Base-by-base conservation (phyloP, 805 yeast genomes). In the Schizosaccharomyces lindneri region DNA sequence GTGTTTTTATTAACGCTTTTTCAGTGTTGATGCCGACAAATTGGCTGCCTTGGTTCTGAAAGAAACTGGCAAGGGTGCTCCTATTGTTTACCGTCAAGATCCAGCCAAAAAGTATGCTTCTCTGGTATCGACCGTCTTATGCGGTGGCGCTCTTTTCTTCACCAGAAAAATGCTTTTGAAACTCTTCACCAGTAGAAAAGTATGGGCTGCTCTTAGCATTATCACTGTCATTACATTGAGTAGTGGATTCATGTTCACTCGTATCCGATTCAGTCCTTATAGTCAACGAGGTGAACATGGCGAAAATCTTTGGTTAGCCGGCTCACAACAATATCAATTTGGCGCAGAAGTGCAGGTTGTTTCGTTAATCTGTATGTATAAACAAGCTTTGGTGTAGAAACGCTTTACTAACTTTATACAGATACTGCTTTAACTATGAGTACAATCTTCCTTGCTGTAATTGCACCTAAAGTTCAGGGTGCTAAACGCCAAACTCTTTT, bases 241-340 rank as follows among this genome's bases (percentile, higher is more conserved):
- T 59, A 76, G 90, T 6, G 98, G 98, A 19, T 85, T 88, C 73
- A 93, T 93, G 98, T 93, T 81, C 78, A 89, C 87, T 71, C 79
- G 80, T 66, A 93, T 93, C 65, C 81, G 97, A 71, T 78, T 79
- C 48, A 77, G 83, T 5, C 88, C 77, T 39, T 74, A 76, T 64
- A 74, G 78, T 46, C 79, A 79, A 41, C 70, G 71, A 55, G 70
- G 71, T 55, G 70, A 70, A 46, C 66, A 70, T 55, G 79, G 79
- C 59, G 69, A 69, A 31, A 70, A 74, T 31, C 78, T 72, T 59
- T 85, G 83, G 69, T 75, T 83, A 55, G 77, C 77, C 65, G 74
- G 76, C 4, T 87, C 87, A 43, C 88, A 85, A 67, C 85, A 83
- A 68, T 74, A 73, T 61, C 98, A 93, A 72, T 78, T 79, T 61